phyloP scores from a whole-genome alignment of 2,329 filamentous ascomycete species.

The Apiospora saccharicola region DNA sequence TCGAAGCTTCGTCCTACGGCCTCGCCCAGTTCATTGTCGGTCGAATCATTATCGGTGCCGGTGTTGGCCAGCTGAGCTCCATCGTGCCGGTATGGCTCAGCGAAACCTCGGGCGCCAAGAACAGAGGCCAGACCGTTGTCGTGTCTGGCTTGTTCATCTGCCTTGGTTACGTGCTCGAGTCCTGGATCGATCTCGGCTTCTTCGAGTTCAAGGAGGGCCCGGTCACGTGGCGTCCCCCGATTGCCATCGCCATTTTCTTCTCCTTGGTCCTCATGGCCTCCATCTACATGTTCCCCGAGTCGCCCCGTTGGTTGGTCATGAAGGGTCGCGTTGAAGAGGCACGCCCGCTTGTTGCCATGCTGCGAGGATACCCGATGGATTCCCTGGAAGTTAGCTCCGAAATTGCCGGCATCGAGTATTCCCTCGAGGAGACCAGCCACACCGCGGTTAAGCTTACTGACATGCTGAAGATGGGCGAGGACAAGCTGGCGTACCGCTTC shows the following conservation, averaged over 20 bases:
- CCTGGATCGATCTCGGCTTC: conserved; percentile 56
- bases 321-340: conserved; percentile 41
- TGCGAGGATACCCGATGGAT: conserved; percentile 35
- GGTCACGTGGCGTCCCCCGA: conserved; percentile 44
- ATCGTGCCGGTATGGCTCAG: conserved; percentile 51
- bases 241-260: conserved; percentile 43
- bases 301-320: conserved; percentile 46
- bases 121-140: conserved; percentile 52
- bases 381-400: conserved; percentile 45
- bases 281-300: conserved; percentile 46
- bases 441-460: conserved; percentile 49
- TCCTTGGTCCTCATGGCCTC: conserved; percentile 40
- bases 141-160: conserved; percentile 47
- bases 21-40: conserved; percentile 52
- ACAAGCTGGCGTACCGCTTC: conserved; percentile 59
- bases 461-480: conserved; percentile 56
- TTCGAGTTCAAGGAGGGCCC: conserved; percentile 40
- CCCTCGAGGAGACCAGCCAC: conserved; percentile 51
- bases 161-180: conserved; percentile 48
- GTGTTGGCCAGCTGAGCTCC: conserved; percentile 48
- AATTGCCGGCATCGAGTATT: conserved; percentile 55
- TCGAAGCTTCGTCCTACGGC: conserved; percentile 48
- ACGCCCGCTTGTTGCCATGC: conserved; percentile 40
- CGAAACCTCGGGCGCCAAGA: conserved; percentile 47
- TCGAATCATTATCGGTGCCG: conserved; percentile 48